phyloP scores from a whole-genome alignment of 257 asterid species.

The Knoxia roxburghii region DNA sequence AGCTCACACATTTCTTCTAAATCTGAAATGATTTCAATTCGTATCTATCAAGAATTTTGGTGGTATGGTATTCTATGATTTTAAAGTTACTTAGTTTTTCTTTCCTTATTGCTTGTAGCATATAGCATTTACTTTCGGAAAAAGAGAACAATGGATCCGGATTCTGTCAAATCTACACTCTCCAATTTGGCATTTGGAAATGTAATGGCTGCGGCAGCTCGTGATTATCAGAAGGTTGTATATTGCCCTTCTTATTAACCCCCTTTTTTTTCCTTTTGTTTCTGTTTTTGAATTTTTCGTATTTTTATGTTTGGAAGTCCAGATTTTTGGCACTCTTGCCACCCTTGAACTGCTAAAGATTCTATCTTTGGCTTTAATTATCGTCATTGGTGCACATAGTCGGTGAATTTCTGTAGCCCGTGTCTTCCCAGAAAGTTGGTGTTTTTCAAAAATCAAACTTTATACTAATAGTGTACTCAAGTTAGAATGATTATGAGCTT shows the following conservation, averaged over 20 bases:
- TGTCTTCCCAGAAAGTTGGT: too few species aligned
- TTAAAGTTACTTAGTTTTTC: neutral
- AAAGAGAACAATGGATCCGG: slow-evolving; percentile 64
- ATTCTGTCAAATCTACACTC: slow-evolving; percentile 85
- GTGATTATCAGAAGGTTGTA: slow-evolving; percentile 98
- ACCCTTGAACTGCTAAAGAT: neutral
- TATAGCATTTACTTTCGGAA: neutral
- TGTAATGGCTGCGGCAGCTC: slow-evolving; percentile 99
- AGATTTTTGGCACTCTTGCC: neutral
- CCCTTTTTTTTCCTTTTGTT: neutral
- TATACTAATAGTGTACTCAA: neutral
- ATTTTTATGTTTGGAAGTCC: neutral
- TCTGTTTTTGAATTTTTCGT: neutral
- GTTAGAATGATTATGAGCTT: neutral
- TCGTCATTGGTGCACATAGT: neutral
- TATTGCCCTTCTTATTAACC: neutral
- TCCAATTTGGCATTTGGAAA: slow-evolving; percentile 82
- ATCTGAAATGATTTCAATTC: neutral
- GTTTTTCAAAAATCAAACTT: too few species aligned
- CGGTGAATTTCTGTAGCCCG: neutral
- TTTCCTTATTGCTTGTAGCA: neutral
- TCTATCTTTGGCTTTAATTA: neutral
- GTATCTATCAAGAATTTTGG: neutral
- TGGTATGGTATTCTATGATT: neutral
- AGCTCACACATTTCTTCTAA: too few species aligned